These are phyloP conservation scores for Bacidia rubella DNA, from an alignment of 495 filamentous ascomycete genomes.

Conservation along the genomic window DNA sequence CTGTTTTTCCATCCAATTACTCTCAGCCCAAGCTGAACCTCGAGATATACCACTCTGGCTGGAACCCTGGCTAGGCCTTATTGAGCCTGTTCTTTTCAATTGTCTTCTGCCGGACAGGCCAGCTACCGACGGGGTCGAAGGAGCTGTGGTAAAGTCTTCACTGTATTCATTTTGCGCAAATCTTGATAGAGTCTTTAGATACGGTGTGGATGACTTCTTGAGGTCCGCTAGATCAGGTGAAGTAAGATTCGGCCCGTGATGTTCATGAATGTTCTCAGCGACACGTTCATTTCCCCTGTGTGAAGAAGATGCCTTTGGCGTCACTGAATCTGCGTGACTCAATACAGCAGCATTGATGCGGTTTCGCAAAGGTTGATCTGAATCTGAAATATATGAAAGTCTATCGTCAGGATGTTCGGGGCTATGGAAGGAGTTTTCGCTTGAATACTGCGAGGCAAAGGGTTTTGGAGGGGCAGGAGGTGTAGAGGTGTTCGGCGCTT, in stretches of 20 bases:
- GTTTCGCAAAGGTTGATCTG: conserved; percentile 22
- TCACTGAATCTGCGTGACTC: conserved; percentile 23
- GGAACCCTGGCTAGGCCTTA: conserved; percentile 30
- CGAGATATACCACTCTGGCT: conserved; percentile 35
- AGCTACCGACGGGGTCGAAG: conserved; percentile 65
- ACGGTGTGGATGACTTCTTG: conserved; percentile 70
- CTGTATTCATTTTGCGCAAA: conserved; percentile 60
- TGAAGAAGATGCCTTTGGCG: conserved; percentile 23
- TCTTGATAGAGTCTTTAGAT: conserved; percentile 78
- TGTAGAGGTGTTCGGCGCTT: conserved; percentile 41
- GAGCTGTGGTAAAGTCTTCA: conserved; percentile 67
- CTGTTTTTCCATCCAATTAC: conserved; percentile 98
- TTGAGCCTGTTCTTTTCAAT: conserved; percentile 60
- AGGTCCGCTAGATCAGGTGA: conserved; percentile 64
- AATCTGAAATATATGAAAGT: conserved; percentile 21
- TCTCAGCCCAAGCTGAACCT: conserved; percentile 59
- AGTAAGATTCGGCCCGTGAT: conserved; percentile 29
- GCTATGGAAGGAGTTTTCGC: conserved; percentile 20
- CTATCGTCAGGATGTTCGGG: conserved; percentile 27
- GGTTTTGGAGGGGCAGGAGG: conserved; percentile 23
- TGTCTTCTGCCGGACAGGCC: conserved; percentile 73
- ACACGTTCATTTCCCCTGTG: conserved; percentile 28
- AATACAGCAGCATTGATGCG: conserved; percentile 21
- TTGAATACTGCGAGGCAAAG: conserved; percentile 27
- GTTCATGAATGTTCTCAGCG: conserved; percentile 30